Conservation (phyloP, 1,139 yeast species). For the Scheffersomyces cryptocercus region DNA sequence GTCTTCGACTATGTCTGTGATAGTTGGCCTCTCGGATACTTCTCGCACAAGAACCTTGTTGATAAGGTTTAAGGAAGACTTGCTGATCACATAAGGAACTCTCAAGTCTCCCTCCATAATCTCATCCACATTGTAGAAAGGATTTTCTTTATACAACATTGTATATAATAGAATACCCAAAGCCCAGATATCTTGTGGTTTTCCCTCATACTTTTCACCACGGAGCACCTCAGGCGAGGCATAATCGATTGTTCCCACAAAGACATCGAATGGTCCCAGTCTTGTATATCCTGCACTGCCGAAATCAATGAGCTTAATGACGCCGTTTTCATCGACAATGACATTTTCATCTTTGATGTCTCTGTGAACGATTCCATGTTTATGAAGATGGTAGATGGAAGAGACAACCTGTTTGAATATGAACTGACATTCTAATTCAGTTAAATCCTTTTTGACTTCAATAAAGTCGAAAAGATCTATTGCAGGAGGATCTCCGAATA, state of each 20-base stretch:
- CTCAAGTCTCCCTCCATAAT: slow-evolving; percentile 87
- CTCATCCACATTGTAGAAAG: slow-evolving; percentile 92
- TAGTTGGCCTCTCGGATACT: slow-evolving; percentile 65
- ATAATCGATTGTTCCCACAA: slow-evolving; percentile 95
- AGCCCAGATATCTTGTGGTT: slow-evolving; percentile 97
- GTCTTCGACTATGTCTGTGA: slow-evolving; percentile 66
- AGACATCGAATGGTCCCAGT: slow-evolving; percentile 95
- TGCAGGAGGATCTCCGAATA: slow-evolving; percentile 86
- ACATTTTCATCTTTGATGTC: slow-evolving; percentile 95
- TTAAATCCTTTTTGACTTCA: slow-evolving; percentile 78
- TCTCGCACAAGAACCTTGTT: slow-evolving; percentile 65
- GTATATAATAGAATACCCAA: slow-evolving; percentile 88
- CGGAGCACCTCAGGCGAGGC: slow-evolving; percentile 95
- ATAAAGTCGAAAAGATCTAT: slow-evolving; percentile 90
- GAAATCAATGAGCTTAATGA: slow-evolving; percentile 86
- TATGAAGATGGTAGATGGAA: slow-evolving; percentile 79
- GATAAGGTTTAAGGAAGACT: slow-evolving; percentile 60
- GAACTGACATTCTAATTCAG: slow-evolving; percentile 70
- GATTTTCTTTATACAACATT: slow-evolving; percentile 89
- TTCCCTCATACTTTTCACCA: slow-evolving; percentile 88
- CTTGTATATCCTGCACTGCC: slow-evolving; percentile 90
- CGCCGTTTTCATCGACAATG: slow-evolving; percentile 76
- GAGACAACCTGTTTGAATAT: slow-evolving; percentile 79
- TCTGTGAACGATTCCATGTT: slow-evolving; percentile 85
- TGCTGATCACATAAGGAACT: slow-evolving; percentile 62